Percentiles rank a stretch among this genome's conserved stretches.
phyloP scores from a whole-genome alignment of 2,329 filamentous ascomycete species.

The Pseudogymnoascus sp. region DNA sequence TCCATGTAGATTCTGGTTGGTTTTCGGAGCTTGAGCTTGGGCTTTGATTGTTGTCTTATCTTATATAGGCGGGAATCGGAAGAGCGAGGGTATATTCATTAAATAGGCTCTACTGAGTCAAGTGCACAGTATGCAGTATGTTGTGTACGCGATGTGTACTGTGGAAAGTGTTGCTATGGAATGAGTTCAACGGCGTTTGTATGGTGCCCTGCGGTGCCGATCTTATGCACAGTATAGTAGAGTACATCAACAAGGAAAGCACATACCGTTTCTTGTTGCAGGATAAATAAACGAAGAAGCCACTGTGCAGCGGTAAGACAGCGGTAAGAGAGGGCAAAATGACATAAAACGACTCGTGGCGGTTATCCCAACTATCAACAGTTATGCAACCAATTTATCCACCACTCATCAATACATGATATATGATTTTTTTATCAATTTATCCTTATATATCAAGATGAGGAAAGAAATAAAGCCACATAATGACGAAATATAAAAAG shows the following conservation, averaged over 20 bases:
- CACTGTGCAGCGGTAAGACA: neutral
- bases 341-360: neutral
- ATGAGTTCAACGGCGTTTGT: neutral
- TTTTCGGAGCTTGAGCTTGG: neutral
- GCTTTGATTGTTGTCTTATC: neutral
- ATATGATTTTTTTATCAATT: neutral
- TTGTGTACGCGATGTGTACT: neutral
- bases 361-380: neutral
- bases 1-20: neutral
- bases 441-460: neutral
- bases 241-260: neutral
- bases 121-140: neutral
- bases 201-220: slow-evolving; percentile 1
- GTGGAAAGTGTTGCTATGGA: neutral
- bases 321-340: neutral
- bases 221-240: neutral
- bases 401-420: neutral
- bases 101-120: neutral
- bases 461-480: neutral
- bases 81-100: neutral
- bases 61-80: neutral
- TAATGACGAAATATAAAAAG: slow-evolving; percentile 1
- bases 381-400: neutral
- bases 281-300: neutral
- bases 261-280: neutral